These are phyloP conservation scores for Pseudopyricularia javanii DNA, from an alignment of 2,329 filamentous ascomycete genomes.

Conservation along the genomic window DNA sequence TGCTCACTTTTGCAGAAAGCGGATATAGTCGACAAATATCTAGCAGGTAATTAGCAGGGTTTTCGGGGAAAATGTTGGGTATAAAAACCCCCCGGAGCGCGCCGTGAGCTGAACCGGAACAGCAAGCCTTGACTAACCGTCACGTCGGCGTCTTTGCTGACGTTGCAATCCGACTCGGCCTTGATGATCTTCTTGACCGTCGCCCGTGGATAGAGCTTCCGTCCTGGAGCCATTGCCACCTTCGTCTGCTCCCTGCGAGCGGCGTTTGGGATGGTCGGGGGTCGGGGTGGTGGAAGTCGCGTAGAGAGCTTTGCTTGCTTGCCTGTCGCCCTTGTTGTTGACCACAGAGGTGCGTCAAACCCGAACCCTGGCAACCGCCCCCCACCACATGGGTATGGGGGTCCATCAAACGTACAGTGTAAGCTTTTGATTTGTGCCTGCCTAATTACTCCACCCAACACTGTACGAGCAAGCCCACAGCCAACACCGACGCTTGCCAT, in stretches of 20 bases:
- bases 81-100: too few species aligned
- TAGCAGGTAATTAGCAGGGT: constrained; percentile 22
- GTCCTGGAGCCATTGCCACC: constrained; percentile 42
- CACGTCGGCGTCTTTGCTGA: constrained; percentile 80
- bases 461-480: too few species aligned
- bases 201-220: constrained; percentile 71
- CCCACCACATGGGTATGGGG: too few species aligned
- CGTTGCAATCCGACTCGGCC: constrained; percentile 66
- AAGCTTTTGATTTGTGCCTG: too few species aligned
- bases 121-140: constrained; percentile 40
- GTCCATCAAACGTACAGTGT: too few species aligned
- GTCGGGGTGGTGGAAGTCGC: background rate
- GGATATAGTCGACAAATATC: constrained; percentile 75
- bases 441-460: background rate
- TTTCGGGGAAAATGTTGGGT: too few species aligned
- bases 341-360: background rate
- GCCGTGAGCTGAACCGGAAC: constrained; percentile 2
- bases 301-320: background rate
- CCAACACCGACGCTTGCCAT: too few species aligned
- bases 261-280: too few species aligned
- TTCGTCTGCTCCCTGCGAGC: constrained; percentile 1
- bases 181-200: constrained; percentile 86
- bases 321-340: background rate
- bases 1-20: constrained; percentile 61
- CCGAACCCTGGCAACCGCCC: background rate